Conservation (phyloP, 2,329 filamentous ascomycete genomes). For the Fusarium pilosicola region DNA sequence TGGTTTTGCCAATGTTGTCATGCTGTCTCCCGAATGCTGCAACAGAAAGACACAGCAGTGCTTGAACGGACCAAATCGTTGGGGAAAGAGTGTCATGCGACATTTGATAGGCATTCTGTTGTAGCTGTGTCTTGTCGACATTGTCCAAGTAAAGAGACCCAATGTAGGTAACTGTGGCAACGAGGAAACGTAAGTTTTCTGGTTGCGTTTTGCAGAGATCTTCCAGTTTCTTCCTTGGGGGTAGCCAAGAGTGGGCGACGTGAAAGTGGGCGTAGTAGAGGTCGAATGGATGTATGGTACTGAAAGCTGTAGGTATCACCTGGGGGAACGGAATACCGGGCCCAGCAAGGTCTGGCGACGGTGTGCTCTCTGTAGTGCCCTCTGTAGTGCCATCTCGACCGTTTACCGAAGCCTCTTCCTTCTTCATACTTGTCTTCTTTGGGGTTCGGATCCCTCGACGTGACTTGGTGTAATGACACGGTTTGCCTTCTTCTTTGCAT, state of each 20-base stretch:
- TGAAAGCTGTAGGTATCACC: neutral
- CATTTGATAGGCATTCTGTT: slow-evolving; percentile 25
- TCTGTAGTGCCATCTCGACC: slow-evolving; percentile 8
- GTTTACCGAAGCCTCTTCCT: neutral
- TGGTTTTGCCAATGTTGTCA: neutral
- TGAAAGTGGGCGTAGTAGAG: slow-evolving; percentile 42
- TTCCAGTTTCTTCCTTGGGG: slow-evolving; percentile 25
- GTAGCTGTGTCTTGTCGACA: slow-evolving; percentile 13
- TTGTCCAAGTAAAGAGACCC: slow-evolving; percentile 33
- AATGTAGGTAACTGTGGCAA: slow-evolving; percentile 32
- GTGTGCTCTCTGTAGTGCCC: slow-evolving; percentile 3
- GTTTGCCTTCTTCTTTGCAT: slow-evolving; percentile 25
- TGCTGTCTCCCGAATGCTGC: slow-evolving; percentile 26
- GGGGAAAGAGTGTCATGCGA: slow-evolving; percentile 11
- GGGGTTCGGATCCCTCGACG: slow-evolving; percentile 33
- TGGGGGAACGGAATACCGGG: neutral
- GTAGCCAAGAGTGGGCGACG: slow-evolving; percentile 37
- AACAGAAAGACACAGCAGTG: slow-evolving; percentile 34
- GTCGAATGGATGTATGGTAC: slow-evolving; percentile 16
- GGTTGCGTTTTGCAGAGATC: slow-evolving; percentile 2
- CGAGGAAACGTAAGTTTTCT: slow-evolving; percentile 10
- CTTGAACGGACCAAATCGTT: slow-evolving; percentile 41
- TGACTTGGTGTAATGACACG: slow-evolving; percentile 34
- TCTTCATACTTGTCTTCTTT: slow-evolving; percentile 26
- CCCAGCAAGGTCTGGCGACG: slow-evolving; percentile 15